Evolutionary conservation across 208 protist genomes (phyloP).

Genomic region (Leishmania amazonensis): DNA sequence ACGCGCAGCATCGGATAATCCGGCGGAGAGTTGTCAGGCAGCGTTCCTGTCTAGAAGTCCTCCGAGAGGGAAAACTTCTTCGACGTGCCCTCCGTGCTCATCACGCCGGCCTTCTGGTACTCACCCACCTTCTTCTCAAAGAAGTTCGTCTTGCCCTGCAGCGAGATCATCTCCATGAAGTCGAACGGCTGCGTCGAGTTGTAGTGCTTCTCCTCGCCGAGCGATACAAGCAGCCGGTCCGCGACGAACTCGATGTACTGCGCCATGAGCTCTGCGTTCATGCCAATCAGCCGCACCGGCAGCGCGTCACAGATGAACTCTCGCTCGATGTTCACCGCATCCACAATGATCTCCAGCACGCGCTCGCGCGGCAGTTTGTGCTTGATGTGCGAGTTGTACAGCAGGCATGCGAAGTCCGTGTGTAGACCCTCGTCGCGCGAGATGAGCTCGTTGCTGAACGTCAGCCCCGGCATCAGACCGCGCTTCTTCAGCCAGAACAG

Average conservation of each 20-base stretch:
- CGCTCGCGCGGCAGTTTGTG: slow-evolving; percentile 89
- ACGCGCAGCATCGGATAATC: no score
- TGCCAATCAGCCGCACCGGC: slow-evolving; percentile 98
- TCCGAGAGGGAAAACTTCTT: slow-evolving; percentile 91
- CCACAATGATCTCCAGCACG: slow-evolving; percentile 91
- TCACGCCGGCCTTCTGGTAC: slow-evolving; percentile 98
- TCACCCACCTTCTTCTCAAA: slow-evolving; percentile 99
- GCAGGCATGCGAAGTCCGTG: slow-evolving; percentile 98
- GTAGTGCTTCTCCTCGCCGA: slow-evolving; percentile 96
- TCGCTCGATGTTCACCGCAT: slow-evolving; percentile 96
- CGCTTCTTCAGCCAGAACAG: slow-evolving; percentile 99
- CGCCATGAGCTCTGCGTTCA: slow-evolving; percentile 98
- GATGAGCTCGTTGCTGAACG: slow-evolving; percentile 99
- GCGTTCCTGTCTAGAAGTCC: slow-evolving; percentile 80
- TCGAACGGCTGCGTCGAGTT: slow-evolving; percentile 98
- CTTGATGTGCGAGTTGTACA: slow-evolving; percentile 95
- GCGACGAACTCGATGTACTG: slow-evolving; percentile 99
- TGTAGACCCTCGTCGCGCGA: slow-evolving; percentile 99
- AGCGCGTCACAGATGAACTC: slow-evolving; percentile 98
- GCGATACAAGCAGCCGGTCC: slow-evolving; percentile 97
- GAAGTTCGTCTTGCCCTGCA: slow-evolving; percentile 99
- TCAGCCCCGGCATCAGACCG: slow-evolving; percentile 98
- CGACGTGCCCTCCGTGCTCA: slow-evolving; percentile 68
- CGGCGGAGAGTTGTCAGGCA: no score
- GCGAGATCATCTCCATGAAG: slow-evolving; percentile 99